Conservation (phyloP, 192 early-diverging fungal genomes). For the Coemansia sp. region DNA sequence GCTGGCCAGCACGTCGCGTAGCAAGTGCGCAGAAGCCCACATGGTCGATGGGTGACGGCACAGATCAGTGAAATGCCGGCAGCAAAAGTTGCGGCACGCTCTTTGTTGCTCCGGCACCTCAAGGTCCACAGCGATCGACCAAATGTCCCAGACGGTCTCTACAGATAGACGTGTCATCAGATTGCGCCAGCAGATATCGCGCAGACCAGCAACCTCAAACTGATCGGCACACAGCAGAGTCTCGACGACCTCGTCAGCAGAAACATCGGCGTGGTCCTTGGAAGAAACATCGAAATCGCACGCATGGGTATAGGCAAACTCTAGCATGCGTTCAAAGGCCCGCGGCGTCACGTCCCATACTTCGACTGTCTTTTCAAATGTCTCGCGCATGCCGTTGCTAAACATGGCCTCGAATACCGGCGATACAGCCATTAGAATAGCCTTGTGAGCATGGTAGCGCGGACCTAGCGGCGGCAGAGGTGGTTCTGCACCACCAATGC, state of each 20-base stretch:
- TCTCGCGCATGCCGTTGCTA: conserved; percentile 64
- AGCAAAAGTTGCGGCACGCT: conserved; percentile 34
- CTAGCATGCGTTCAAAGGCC: conserved; percentile 50
- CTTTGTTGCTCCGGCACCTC: conserved; percentile 32
- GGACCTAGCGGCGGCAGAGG: conserved; percentile 14
- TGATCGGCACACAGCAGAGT: conserved; percentile 52
- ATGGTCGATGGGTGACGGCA: conserved; percentile 26
- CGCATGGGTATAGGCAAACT: conserved; percentile 48
- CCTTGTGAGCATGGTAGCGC: conserved; percentile 56
- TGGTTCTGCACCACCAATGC: conserved; percentile 15
- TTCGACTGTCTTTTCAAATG: conserved; percentile 45
- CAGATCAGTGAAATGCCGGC: conserved; percentile 42
- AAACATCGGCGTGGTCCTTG: conserved; percentile 3
- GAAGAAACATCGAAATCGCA: conserved; percentile 26
- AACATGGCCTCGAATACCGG: conserved; percentile 60
- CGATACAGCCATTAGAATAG: conserved; percentile 55
- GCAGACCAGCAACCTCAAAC: conserved; percentile 38
- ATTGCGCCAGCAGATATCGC: conserved; percentile 47
- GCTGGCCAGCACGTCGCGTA: conserved; percentile 40
- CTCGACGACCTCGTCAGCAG: conserved; percentile 47
- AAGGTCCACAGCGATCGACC: conserved; percentile 45
- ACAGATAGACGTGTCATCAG: conserved; percentile 17
- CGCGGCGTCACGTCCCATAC: conserved; percentile 55
- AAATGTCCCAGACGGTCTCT: conserved; percentile 54
- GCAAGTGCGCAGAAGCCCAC: conserved; percentile 46